Evolutionary conservation across 2,329 filamentous ascomycete species (phyloP).

Genomic region (Blastomyces parvus): DNA sequence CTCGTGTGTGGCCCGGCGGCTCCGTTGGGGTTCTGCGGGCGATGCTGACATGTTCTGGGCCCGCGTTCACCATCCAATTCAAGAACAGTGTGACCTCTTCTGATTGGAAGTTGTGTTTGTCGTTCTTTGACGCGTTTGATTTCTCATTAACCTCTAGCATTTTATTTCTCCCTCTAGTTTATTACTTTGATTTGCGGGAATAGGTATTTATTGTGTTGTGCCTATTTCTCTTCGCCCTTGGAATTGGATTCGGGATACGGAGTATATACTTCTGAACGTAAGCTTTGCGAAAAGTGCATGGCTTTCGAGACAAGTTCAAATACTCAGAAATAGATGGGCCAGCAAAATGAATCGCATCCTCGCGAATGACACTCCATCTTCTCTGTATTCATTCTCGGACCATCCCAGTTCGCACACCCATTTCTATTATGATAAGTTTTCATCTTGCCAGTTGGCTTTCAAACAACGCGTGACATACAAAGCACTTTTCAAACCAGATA

Average conservation of each 20-base stretch:
- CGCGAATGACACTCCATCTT: not conserved
- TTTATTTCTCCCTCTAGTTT: too few relatives aligned
- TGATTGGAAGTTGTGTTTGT: constrained; percentile 42
- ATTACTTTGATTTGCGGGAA: too few relatives aligned
- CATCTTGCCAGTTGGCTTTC: not conserved
- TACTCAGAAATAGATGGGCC: not conserved
- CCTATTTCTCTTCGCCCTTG: too few relatives aligned
- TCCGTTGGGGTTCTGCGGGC: constrained; percentile 41
- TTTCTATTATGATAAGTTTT: not conserved
- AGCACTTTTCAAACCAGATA: too few relatives aligned
- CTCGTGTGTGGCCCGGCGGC: constrained; percentile 41
- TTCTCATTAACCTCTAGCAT: too few relatives aligned
- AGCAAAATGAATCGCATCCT: not conserved
- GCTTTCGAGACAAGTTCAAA: not conserved
- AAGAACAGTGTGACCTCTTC: constrained; percentile 51
- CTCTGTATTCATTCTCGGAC: not conserved
- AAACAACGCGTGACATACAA: too few relatives aligned
- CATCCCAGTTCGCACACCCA: not conserved
- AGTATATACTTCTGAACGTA: too few relatives aligned
- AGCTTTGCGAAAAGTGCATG: too few relatives aligned
- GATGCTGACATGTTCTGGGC: constrained; percentile 57
- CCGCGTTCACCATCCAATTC: constrained; percentile 51
- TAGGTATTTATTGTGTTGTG: too few relatives aligned
- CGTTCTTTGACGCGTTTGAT: not conserved
- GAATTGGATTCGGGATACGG: too few relatives aligned